Conservation (phyloP, 805 yeast genomes). For the Priceomyces fermenticarens region DNA sequence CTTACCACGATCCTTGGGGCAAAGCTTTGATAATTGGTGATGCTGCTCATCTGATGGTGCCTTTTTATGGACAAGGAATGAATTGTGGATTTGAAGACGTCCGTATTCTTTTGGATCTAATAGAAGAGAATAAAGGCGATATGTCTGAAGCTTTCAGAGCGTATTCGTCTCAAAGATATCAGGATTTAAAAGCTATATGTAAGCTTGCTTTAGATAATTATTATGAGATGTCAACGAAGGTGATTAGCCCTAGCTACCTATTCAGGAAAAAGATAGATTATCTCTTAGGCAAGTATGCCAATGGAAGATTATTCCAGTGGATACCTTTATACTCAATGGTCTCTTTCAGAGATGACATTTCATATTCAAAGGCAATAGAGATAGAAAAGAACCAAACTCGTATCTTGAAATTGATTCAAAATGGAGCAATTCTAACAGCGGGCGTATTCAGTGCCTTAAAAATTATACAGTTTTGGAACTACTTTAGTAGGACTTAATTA, state of each 20-base stretch:
- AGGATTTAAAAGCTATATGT: slow-evolving; percentile 72
- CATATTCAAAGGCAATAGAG: slow-evolving; percentile 65
- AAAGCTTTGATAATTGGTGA: slow-evolving; percentile 77
- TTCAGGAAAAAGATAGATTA: slow-evolving; percentile 69
- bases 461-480: slow-evolving; percentile 8
- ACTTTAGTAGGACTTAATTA: neutral
- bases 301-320: slow-evolving; percentile 54
- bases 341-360: slow-evolving; percentile 79
- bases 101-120: slow-evolving; percentile 54
- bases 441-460: slow-evolving; percentile 6
- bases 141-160: slow-evolving; percentile 48
- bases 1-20: slow-evolving; percentile 62
- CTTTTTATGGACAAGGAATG: slow-evolving; percentile 98
- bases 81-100: slow-evolving; percentile 95
- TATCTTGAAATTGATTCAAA: slow-evolving; percentile 38
- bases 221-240: slow-evolving; percentile 83
- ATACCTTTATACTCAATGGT: slow-evolving; percentile 90
- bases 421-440: slow-evolving; percentile 10
- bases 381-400: slow-evolving; percentile 53
- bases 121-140: slow-evolving; percentile 29
- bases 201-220: slow-evolving; percentile 79
- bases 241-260: slow-evolving; percentile 56
- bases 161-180: slow-evolving; percentile 55
- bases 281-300: slow-evolving; percentile 53
- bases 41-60: slow-evolving; percentile 96